Evolutionary conservation across 2,329 filamentous ascomycete genomes (phyloP), one percentile per base, ranked within the genome.

Genomic region (Alternaria dauci): DNA sequence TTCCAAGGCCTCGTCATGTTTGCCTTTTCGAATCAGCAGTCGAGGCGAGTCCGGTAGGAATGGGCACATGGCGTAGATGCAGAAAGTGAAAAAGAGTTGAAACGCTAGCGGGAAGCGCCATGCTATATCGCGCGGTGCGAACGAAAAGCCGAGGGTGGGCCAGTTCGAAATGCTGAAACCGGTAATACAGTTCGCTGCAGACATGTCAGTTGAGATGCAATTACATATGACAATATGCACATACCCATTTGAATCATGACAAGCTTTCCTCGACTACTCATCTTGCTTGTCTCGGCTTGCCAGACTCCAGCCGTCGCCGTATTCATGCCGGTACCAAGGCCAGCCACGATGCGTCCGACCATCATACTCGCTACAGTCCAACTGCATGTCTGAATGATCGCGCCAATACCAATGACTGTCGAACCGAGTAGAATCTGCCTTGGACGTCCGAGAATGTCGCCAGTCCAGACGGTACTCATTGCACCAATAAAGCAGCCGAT

Each of bases 361-460:
- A 80, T 76, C 75, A 80, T 78, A 20, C 72, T 72, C 3, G 75
- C 67, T n/a, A 79, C 77, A 20, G 69, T 72, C 59, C 71, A 77
- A 47, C 75, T 74, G 25, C 73, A 75, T 0, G 77, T 74, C 52
- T 80, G 78, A 2, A 80, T 71, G 18, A 79, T 70, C 7, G 78
- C 77, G 16, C 78, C 77, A 47, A 78, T 68, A 0, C 69, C 75
- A 50, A 80, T 79, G n/a, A 79, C 68, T 2, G 75, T 73, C 9
- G 77, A 84, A 14, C 88, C 88, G 7, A 88, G 80, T 59, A 89
- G 83, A 51, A 88, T 87, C 12, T 83, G 83, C 39, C 84, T 78
- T 67, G 82, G 81, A n/a, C 87, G 81, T 7, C 87, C 87, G 36
- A 88, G 81, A 2, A 81, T 79, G 61, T 90, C 88, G 26, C 88